Evolutionary conservation across 306 rosid genomes (phyloP), one percentile per base, ranked within the genome.

Genomic region (Pterocarpus santalinus): DNA sequence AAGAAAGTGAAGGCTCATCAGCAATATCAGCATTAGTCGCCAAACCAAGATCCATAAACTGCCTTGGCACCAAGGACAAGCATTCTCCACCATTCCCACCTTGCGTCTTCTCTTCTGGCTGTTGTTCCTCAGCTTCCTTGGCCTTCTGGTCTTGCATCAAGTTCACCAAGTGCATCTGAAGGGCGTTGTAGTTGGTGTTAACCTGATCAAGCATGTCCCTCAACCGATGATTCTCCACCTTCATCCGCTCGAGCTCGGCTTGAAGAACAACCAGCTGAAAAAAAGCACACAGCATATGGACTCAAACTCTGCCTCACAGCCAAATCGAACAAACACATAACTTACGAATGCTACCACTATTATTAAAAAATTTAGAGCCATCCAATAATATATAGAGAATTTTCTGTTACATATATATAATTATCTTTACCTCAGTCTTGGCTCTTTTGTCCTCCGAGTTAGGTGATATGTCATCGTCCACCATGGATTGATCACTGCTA

Each of bases 41-140:
- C 41, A 91, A 70, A 2, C 94, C 93, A 55, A 93, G 97, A 84
- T 93, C 95, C 86, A 90, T 87, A 43, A 93, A 89, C 56, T 87
- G 87, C 60, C 95, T 83, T 1, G 97, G 97, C 57, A 86, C 91
- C 39, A 87, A 73, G 3, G 15, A 2, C 41, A 38, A 38, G 41
- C 41, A 3, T 38, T 5, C 15, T 12, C 83, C 85, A 10, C 76
- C 81, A 64, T 53, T 76, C 36, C 62, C 90, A 58, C 12, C 53
- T 33, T 57, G 58, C 41, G 82, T 88, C 75, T 78, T 75, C 10
- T 84, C 87, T 72, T 77, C 87, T 17, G 66, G 52, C 2, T 67
- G 47, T 4, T 78, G 64, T 32, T 78, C 30, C 60, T 80, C 89
- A 2, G 39, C 80, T 6, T 77, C 79, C 15, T 75, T 87, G 0